Conservation (phyloP, 495 filamentous ascomycete species). For the Lepidopterella palustris region DNA sequence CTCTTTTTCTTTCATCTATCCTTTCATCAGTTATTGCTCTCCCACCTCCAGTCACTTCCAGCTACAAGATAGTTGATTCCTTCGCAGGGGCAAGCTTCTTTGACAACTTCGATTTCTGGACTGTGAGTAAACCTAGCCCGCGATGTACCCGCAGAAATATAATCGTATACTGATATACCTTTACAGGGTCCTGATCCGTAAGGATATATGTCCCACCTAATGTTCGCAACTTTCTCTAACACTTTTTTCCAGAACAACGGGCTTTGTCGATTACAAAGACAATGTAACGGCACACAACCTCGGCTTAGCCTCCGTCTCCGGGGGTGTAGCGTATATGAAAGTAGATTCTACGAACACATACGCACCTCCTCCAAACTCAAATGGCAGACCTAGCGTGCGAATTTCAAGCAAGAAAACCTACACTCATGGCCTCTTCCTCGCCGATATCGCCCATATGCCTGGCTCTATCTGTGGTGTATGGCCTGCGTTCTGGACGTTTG, state of each 20-base stretch:
- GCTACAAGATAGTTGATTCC: constrained; percentile 6
- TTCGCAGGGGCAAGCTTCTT: constrained; percentile 28
- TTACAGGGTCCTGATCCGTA: not conserved
- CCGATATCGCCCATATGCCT: constrained; percentile 38
- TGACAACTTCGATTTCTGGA: constrained; percentile 33
- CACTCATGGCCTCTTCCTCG: constrained; percentile 35
- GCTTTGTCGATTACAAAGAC: constrained; percentile 11
- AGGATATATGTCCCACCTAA: too few relatives aligned
- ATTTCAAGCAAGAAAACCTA: constrained; percentile 29
- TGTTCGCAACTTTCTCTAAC: too few relatives aligned
- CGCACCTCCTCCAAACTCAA: constrained; percentile 10
- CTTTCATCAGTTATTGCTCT: constrained; percentile 11
- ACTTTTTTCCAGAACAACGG: too few relatives aligned
- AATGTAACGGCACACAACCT: constrained; percentile 18
- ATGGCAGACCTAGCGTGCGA: constrained; percentile 32
- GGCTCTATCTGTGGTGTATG: constrained; percentile 27
- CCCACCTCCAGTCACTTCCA: not conserved
- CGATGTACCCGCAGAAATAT: constrained; percentile 34
- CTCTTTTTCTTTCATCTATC: constrained; percentile 16
- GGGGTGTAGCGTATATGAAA: constrained; percentile 22
- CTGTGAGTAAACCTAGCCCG: constrained; percentile 29
- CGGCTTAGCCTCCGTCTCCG: constrained; percentile 24
- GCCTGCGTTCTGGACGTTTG: constrained; percentile 57
- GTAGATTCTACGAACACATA: constrained; percentile 30
- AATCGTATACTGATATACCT: not conserved